A percentile compares a stretch with the other conserved stretches of the same genome.
These are phyloP conservation scores for Penicillium egyptiacum DNA, from an alignment of 495 filamentous ascomycete species.

Conservation along the genomic window DNA sequence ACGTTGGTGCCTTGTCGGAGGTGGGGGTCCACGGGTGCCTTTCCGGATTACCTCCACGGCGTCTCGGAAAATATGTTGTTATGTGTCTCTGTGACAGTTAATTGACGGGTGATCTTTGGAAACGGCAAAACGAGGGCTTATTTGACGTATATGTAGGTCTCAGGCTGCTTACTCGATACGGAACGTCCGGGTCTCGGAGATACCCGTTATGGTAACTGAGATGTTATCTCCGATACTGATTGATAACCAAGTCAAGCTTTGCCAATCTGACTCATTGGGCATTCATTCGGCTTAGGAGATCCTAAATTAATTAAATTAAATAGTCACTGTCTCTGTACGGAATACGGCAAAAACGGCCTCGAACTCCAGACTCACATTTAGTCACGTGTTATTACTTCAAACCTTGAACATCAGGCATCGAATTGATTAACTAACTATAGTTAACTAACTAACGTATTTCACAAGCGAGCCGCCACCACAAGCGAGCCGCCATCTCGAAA, in stretches of 20 bases:
- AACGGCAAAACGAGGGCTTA: background rate
- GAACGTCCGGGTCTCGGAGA: constrained; percentile 19
- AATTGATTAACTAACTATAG: too few relatives aligned
- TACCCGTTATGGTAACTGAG: constrained; percentile 13
- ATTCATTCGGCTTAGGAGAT: background rate
- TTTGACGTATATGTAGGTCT: constrained; percentile 1
- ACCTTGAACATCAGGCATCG: too few relatives aligned
- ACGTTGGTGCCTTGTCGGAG: background rate
- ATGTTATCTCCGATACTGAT: constrained; percentile 20
- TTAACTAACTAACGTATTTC: too few relatives aligned
- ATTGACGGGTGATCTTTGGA: background rate
- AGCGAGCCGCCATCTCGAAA: too few relatives aligned
- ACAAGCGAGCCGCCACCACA: too few relatives aligned
- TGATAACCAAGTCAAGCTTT: constrained; percentile 14
- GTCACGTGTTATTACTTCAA: too few relatives aligned
- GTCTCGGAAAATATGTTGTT: background rate
- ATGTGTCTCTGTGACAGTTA: background rate
- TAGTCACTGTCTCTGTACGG: too few relatives aligned
- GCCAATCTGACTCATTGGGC: background rate
- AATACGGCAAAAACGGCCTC: too few relatives aligned
- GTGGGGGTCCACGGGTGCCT: background rate
- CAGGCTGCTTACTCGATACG: background rate
- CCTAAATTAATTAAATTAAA: too few relatives aligned
- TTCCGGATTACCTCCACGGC: background rate
- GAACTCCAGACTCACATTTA: too few relatives aligned